A percentile compares a stretch with the other conserved stretches of the same genome.
Conservation (phyloP, 2,329 filamentous ascomycete species). For the Magnaporthiopsis poae region DNA sequence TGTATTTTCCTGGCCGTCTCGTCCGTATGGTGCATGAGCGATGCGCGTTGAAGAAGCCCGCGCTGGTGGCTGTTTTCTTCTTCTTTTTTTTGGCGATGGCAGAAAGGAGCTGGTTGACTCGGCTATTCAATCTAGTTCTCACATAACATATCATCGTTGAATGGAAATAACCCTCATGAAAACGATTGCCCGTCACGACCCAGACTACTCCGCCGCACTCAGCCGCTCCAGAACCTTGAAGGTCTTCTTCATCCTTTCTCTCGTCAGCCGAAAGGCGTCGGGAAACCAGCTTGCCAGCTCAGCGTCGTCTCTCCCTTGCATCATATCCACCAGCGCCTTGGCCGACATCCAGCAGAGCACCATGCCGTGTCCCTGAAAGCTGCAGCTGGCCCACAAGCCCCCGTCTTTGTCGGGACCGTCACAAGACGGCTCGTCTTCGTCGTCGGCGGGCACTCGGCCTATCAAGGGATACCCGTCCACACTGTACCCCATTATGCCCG, state of each 20-base stretch:
- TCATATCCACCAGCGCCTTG: slow-evolving; percentile 46
- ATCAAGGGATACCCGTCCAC: slow-evolving; percentile 44
- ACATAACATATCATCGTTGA: not conserved
- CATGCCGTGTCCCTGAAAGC: slow-evolving; percentile 61
- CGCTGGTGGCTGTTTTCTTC: not conserved
- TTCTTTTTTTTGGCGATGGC: not conserved
- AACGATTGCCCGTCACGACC: not conserved
- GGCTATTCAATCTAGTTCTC: not conserved
- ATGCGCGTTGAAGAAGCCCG: not conserved
- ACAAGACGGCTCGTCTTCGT: not conserved
- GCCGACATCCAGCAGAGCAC: slow-evolving; percentile 52
- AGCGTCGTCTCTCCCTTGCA: slow-evolving; percentile 25
- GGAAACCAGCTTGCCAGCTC: slow-evolving; percentile 42
- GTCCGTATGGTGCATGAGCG: not conserved
- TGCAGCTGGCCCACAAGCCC: slow-evolving; percentile 44
- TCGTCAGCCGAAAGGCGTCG: slow-evolving; percentile 35
- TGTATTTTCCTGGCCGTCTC: not conserved
- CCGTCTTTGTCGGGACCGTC: not conserved
- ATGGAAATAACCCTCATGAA: not conserved
- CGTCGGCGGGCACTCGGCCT: slow-evolving; percentile 33
- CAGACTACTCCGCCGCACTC: not conserved
- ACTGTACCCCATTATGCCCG: slow-evolving; percentile 48
- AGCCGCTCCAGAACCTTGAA: not conserved
- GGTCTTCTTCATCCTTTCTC: slow-evolving; percentile 29
- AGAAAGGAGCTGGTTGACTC: not conserved